Percentiles rank a stretch among this genome's conserved stretches.
Evolutionary conservation across 192 early-diverging fungal genomes (phyloP).

Genomic region (Rhizophlyctis rosea): DNA sequence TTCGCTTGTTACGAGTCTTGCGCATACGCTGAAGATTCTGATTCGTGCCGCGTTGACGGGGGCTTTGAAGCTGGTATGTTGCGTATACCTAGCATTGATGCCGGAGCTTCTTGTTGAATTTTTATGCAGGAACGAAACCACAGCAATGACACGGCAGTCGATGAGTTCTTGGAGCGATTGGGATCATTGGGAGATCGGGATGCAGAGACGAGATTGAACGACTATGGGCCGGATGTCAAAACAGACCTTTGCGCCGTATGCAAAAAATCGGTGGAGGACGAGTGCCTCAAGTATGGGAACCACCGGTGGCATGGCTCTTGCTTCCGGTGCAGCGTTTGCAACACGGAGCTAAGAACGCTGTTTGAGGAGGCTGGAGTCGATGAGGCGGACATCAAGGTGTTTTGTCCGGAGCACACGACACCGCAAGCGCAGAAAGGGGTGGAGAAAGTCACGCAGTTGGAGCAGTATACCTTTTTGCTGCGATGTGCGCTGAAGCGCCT

Average conservation of each 20-base stretch:
- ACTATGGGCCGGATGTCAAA: conserved; percentile 20
- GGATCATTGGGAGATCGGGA: conserved; percentile 57
- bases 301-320: conserved; percentile 75
- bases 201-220: conserved; percentile 31
- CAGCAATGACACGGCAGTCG: conserved; percentile 46
- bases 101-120: neutral
- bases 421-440: conserved; percentile 41
- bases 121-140: conserved; percentile 63
- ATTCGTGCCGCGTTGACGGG: conserved; percentile 87
- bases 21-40: conserved; percentile 87
- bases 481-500: conserved; percentile 77
- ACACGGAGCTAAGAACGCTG: conserved; percentile 14
- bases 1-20: conserved; percentile 83
- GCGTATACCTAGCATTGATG: neutral
- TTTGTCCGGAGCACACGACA: conserved; percentile 29
- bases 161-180: conserved; percentile 76
- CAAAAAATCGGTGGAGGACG: conserved; percentile 77
- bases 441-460: conserved; percentile 76
- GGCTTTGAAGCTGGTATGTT: conserved; percentile 72
- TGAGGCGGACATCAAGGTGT: conserved; percentile 13
- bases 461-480: conserved; percentile 89
- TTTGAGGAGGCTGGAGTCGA: conserved; percentile 17
- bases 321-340: conserved; percentile 74
- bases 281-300: conserved; percentile 65
- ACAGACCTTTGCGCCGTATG: conserved; percentile 82